Percentiles rank a stretch among this genome's conserved stretches.
Evolutionary conservation across 1,284 basidiomycete genomes (phyloP).

Genomic region (Schizophyllum amplum): DNA sequence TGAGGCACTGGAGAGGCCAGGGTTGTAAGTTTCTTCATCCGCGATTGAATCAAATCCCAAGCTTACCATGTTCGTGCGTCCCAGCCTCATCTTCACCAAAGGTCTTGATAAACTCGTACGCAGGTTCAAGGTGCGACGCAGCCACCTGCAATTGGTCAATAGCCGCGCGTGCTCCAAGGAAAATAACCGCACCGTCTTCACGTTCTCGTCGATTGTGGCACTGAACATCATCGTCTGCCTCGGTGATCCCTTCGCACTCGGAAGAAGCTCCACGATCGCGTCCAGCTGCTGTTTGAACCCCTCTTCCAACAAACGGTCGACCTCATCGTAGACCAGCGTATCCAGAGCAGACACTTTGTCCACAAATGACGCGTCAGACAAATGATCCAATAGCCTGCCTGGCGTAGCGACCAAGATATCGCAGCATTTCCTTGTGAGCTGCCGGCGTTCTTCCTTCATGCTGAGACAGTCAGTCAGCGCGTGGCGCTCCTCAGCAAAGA

Average conservation of each 20-base stretch:
- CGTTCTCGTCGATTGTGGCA: slow-evolving; percentile 42
- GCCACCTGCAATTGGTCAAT: slow-evolving; percentile 30
- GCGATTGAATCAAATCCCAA: too few species aligned
- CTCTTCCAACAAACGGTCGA: slow-evolving; percentile 84
- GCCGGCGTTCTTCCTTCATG: slow-evolving; percentile 25
- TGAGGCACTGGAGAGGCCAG: slow-evolving; percentile 36
- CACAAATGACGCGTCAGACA: slow-evolving; percentile 34
- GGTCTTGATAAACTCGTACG: slow-evolving; percentile 57
- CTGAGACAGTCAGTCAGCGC: slow-evolving; percentile 10
- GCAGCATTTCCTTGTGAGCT: slow-evolving; percentile 32
- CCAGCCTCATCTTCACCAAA: slow-evolving; percentile 53
- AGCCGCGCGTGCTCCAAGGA: neutral
- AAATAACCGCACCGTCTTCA: slow-evolving; percentile 24
- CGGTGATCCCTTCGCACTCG: slow-evolving; percentile 15
- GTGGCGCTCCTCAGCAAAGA: slow-evolving; percentile 3
- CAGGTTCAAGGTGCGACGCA: slow-evolving; percentile 32
- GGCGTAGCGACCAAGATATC: slow-evolving; percentile 88
- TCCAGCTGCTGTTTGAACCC: slow-evolving; percentile 78
- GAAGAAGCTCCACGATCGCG: slow-evolving; percentile 59
- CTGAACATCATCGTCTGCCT: slow-evolving; percentile 82
- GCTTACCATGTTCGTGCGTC: slow-evolving; percentile 54
- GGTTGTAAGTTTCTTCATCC: too few species aligned
- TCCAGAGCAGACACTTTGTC: slow-evolving; percentile 44
- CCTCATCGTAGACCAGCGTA: slow-evolving; percentile 86
- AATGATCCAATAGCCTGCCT: slow-evolving; percentile 77